Evolutionary conservation across 1,284 basidiomycete species (phyloP), one percentile per base, ranked within the genome.

Genomic region (Melampsora americana): DNA sequence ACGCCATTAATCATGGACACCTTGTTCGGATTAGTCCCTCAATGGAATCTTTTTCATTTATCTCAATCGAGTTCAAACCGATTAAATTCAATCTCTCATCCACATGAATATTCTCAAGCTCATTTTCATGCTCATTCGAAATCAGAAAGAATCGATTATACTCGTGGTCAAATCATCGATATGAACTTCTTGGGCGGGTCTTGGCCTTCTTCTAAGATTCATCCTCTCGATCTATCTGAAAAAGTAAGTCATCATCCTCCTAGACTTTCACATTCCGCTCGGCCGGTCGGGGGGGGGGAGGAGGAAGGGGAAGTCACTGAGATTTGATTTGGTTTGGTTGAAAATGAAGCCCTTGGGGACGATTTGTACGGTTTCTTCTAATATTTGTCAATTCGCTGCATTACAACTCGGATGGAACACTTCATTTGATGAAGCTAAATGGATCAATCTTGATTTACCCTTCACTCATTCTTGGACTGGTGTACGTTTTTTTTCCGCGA

Each of bases 301-400:
- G n/a, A n/a, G n/a, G n/a, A n/a, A n/a, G n/a, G n/a, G n/a, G n/a
- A n/a, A n/a, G n/a, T n/a, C n/a, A n/a, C n/a, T n/a, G n/a, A n/a
- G n/a, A n/a, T n/a, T n/a, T n/a, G n/a, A n/a, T n/a, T n/a, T n/a
- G n/a, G n/a, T n/a, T n/a, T n/a, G n/a, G n/a, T n/a, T n/a, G n/a
- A n/a, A 20, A 23, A 68, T 35, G 16, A 12, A 76, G 73, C 73
- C 73, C 20, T 39, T 76, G 11, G 66, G 66, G 26, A 69, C 44
- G n/a, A 76, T 76, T 76, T 76, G 73, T 44, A 76, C 73, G 9
- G 66, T 69, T 42, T 76, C 73, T 39, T 76, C 73, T 16, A 76
- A 76, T 30, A 76, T 76, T 32, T 76, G 73, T 56, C 73, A 76
- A 46, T 76, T 76, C 42, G 73, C 12, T 20, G 66, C 73, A 46